Evolutionary conservation across 352 stramenopile species (phyloP), one percentile per base, ranked within the genome.

Genomic region (Phytopythium kandeliae): DNA sequence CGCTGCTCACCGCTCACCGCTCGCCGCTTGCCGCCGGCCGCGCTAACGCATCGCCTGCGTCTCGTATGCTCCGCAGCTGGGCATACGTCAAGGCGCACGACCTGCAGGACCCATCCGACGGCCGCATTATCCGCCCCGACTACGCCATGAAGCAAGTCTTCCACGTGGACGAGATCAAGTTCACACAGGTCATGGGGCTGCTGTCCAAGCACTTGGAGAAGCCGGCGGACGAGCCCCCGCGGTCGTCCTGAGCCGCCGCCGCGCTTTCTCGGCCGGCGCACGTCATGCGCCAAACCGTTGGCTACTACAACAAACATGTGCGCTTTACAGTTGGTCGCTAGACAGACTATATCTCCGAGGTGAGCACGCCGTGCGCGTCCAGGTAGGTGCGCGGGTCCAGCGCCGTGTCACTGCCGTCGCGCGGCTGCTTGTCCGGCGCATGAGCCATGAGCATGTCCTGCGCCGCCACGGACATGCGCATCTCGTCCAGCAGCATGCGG

Each of bases 21-120:
- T n/a, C n/a, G n/a, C n/a, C n/a, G n/a, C n/a, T n/a, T n/a, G n/a
- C n/a, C n/a, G 28, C 28, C 16, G n/a, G 16, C 16, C 16, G 24
- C n/a, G 8, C 46, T 51, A 30, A 47, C n/a, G 28, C 25, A 33
- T 11, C 31, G 17, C 4, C 9, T 16, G 25, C 40, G 38, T 33
- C 17, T 28, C 9, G 9, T 33, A 0, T 13, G 2, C 22, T 37
- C 17, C 31, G 24, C 30, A 91, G 77, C 57, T 91, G 77, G 80
- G 65, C 54, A 26, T 91, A 91, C 26, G 80, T 85, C 45, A 91
- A 91, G 58, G 44, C 78, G 54, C 75, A 91, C 54, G 62, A 89
- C 47, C 74, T 91, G 35, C 80, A 91, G 56, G 75, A 91, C 25
- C 73, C 74, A n/a, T 62, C 65, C 5, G 57, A 91, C 40, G 80